phyloP scores from a whole-genome alignment of 305 asterid genomes.

The Petunia hybrid region DNA sequence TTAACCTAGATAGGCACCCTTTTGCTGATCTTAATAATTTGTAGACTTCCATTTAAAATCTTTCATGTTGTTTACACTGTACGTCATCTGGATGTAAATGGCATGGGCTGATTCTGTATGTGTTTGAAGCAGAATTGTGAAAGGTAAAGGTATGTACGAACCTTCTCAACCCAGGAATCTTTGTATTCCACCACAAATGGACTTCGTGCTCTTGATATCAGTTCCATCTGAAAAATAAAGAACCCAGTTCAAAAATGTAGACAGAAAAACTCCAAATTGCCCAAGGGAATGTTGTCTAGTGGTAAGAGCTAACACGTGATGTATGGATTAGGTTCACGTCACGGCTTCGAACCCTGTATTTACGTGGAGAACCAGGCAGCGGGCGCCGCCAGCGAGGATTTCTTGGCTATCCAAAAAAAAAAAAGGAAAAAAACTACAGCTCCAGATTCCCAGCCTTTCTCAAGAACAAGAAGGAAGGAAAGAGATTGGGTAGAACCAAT shows the following conservation, averaged over 20 bases:
- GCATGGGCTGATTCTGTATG: not conserved
- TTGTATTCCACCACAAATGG: slow-evolving; percentile 94
- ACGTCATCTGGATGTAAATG: not conserved
- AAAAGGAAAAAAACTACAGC: not conserved
- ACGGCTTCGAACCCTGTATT: too few relatives aligned
- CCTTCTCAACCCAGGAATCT: slow-evolving; percentile 99
- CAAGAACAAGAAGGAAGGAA: slow-evolving; percentile 29
- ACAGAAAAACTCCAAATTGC: not conserved
- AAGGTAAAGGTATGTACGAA: slow-evolving; percentile 39
- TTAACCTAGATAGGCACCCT: slow-evolving; percentile 2
- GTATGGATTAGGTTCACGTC: too few relatives aligned
- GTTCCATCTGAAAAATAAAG: slow-evolving; percentile 85
- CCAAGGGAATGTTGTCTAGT: not conserved
- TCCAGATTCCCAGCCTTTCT: slow-evolving; percentile 3
- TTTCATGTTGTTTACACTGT: not conserved
- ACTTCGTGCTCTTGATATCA: slow-evolving; percentile 77
- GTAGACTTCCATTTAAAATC: slow-evolving; percentile 19
- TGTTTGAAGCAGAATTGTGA: not conserved
- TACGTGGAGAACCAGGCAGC: too few relatives aligned
- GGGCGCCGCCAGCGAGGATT: too few relatives aligned
- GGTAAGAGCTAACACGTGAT: too few relatives aligned
- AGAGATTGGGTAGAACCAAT: not conserved
- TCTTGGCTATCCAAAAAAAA: too few relatives aligned
- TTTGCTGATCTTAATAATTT: not conserved
- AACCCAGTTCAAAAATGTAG: slow-evolving; percentile 26